A percentile compares a stretch with the other conserved stretches of the same genome.
Conservation (phyloP, 2,329 filamentous ascomycete species). For the Nannizzia gypsea region DNA sequence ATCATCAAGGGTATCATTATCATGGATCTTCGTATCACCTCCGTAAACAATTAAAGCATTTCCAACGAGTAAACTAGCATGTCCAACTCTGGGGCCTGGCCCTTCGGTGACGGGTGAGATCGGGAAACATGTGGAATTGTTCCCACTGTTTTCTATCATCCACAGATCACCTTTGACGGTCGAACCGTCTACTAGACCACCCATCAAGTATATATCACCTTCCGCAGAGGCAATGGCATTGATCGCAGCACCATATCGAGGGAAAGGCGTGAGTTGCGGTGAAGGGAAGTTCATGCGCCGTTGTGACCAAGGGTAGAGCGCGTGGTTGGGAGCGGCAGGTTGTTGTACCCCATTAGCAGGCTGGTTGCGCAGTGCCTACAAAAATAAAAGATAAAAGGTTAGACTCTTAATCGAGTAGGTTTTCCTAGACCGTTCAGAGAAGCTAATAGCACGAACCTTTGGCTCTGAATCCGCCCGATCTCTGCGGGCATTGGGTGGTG, state of each 20-base stretch:
- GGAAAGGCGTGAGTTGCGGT: constrained; percentile 74
- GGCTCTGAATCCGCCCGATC: constrained; percentile 45
- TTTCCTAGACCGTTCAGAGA: no score
- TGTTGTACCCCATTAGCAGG: constrained; percentile 41
- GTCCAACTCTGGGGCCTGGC: constrained; percentile 85
- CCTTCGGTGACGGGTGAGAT: constrained; percentile 86
- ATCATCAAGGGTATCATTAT: constrained; percentile 81
- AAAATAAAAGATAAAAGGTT: background rate
- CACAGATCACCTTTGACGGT: constrained; percentile 95
- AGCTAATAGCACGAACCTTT: constrained; percentile 35
- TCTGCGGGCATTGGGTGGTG: constrained; percentile 46
- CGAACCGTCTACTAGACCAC: constrained; percentile 84
- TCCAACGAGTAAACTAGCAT: constrained; percentile 84
- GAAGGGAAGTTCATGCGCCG: constrained; percentile 76
- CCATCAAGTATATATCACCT: constrained; percentile 96
- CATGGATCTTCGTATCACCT: constrained; percentile 94
- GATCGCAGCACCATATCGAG: constrained; percentile 91
- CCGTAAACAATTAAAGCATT: constrained; percentile 99
- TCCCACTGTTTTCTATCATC: constrained; percentile 82
- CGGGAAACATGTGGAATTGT: constrained; percentile 79
- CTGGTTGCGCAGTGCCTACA: constrained; percentile 23
- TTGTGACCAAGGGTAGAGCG: constrained; percentile 93
- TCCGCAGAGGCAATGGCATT: constrained; percentile 90
- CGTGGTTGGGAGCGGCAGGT: constrained; percentile 51
- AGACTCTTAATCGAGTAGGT: background rate